These are phyloP conservation scores for Quercus phellos DNA, from an alignment of 331 rosid genomes.

Conservation along the genomic window DNA sequence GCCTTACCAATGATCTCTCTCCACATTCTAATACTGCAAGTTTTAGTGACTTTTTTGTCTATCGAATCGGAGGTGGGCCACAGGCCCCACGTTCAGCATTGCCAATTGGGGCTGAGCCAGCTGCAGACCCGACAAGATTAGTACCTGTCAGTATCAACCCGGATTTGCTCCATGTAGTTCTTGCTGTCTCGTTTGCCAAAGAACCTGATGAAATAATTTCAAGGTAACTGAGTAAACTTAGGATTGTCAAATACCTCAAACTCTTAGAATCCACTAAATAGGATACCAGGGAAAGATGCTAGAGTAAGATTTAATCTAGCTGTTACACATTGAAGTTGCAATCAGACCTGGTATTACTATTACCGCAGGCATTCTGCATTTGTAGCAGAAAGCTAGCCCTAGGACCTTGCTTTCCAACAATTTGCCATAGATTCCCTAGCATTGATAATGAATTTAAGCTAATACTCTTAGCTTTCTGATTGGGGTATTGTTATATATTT, in stretches of 20 bases:
- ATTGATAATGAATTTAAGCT: neutral
- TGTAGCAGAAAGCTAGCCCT: neutral
- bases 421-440: neutral
- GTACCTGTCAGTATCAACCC: conserved; percentile 69
- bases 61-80: conserved; percentile 94
- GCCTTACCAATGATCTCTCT: conserved; percentile 82
- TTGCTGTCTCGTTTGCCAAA: conserved; percentile 87
- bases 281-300: neutral
- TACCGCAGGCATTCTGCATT: neutral
- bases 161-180: conserved; percentile 76
- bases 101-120: conserved; percentile 98
- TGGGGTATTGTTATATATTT: neutral
- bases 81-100: conserved; percentile 97
- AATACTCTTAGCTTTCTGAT: neutral
- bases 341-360: neutral
- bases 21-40: conserved; percentile 83
- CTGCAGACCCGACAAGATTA: conserved; percentile 86
- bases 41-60: conserved; percentile 66
- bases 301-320: neutral
- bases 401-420: neutral
- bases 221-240: conserved; percentile 41
- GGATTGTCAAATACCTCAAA: neutral
- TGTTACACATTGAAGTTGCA: neutral
- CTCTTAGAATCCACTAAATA: neutral
- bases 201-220: conserved; percentile 91